Conservation (phyloP, 257 asterid species). For the Fraxinus cuspidata region DNA sequence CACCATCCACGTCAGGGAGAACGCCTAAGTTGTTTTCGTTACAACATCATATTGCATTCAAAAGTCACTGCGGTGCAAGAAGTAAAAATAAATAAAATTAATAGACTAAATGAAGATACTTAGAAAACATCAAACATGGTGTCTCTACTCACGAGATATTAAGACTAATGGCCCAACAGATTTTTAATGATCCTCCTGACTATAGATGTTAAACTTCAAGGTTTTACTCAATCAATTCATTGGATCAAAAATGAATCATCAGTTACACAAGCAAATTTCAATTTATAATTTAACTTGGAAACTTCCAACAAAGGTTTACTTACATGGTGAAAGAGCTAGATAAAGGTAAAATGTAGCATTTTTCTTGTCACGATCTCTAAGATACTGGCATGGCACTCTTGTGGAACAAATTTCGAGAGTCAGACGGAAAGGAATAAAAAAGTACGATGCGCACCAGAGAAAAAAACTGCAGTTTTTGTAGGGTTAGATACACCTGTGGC, state of each 20-base stretch:
- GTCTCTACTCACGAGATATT: not conserved
- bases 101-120: not conserved
- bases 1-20: too few relatives aligned
- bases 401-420: constrained; percentile 29
- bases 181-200: not conserved
- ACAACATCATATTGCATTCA: too few relatives aligned
- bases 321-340: constrained; percentile 83
- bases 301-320: constrained; percentile 32
- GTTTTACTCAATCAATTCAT: constrained; percentile 3
- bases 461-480: too few relatives aligned
- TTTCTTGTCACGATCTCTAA: constrained; percentile 93
- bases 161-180: not conserved
- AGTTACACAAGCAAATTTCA: constrained; percentile 5
- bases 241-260: not conserved
- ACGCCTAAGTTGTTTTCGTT: too few relatives aligned
- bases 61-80: too few relatives aligned
- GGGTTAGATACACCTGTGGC: too few relatives aligned
- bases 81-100: not conserved
- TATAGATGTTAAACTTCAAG: not conserved
- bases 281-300: constrained; percentile 12
- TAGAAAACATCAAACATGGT: not conserved
- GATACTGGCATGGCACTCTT: constrained; percentile 75
- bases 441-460: too few relatives aligned
- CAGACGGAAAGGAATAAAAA: too few relatives aligned
- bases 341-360: constrained; percentile 70